A percentile compares a stretch with the other conserved stretches of the same genome.
phyloP scores from a whole-genome alignment of 306 rosid genomes.

The Vachellia collinsii region DNA sequence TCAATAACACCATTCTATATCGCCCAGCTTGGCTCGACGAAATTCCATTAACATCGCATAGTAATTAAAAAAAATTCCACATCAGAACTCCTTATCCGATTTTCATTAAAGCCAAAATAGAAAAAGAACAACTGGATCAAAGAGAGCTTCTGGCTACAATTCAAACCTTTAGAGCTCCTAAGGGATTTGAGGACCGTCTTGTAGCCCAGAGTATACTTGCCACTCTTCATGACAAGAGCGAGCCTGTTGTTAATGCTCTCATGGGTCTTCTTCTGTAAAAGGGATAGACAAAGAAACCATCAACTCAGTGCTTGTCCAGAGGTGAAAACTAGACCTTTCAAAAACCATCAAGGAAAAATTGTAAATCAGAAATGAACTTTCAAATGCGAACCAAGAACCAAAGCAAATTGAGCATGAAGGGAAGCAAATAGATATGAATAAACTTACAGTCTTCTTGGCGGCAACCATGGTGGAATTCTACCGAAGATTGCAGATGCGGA shows the following conservation, averaged over 20 bases:
- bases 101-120: not conserved
- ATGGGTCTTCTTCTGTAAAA: constrained; percentile 76
- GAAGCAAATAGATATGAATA: not conserved
- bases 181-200: constrained; percentile 80
- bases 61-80: not conserved
- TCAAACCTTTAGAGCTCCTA: constrained; percentile 69
- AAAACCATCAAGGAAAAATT: not conserved
- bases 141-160: not conserved
- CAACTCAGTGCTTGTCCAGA: not conserved
- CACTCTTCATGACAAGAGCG: constrained; percentile 92
- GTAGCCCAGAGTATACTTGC: constrained; percentile 75
- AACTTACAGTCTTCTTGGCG: constrained; percentile 61
- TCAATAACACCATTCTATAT: not conserved
- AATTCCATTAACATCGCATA: no score
- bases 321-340: not conserved
- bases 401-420: not conserved
- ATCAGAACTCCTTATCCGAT: not conserved
- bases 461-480: constrained; percentile 51
- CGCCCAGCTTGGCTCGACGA: no score
- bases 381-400: not conserved
- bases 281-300: not conserved
- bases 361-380: not conserved
- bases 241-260: constrained; percentile 90
- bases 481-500: not conserved
- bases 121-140: constrained; percentile 11